phyloP scores from a whole-genome alignment of 805 yeast species.

The Lipomyces sp. region DNA sequence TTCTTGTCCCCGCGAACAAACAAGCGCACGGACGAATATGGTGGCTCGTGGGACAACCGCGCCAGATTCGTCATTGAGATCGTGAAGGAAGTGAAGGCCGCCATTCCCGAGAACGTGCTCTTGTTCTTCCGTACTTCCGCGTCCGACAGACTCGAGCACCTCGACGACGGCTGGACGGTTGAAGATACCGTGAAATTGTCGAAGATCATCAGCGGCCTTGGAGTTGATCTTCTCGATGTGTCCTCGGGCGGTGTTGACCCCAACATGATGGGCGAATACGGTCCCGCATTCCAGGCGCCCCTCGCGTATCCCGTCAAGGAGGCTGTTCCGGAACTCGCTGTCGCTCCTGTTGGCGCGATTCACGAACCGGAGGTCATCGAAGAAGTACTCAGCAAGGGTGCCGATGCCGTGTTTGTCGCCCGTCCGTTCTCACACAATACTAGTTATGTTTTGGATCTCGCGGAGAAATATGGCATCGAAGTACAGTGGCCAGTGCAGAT shows the following conservation, averaged over 20 bases:
- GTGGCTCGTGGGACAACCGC: constrained; percentile 61
- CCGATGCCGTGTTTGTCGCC: constrained; percentile 52
- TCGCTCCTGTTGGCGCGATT: constrained; percentile 51
- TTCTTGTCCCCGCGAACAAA: constrained; percentile 50
- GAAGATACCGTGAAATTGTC: constrained; percentile 42
- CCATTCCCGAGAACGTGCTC: constrained; percentile 45
- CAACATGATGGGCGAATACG: constrained; percentile 35
- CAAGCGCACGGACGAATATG: constrained; percentile 59
- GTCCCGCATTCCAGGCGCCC: constrained; percentile 42
- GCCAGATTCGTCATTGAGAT: constrained; percentile 49
- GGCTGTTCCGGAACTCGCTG: constrained; percentile 44
- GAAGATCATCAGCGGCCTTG: constrained; percentile 32
- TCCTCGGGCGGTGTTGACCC: constrained; percentile 52
- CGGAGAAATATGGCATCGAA: constrained; percentile 47
- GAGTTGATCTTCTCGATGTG: constrained; percentile 53
- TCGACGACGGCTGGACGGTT: constrained; percentile 41
- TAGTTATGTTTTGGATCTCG: constrained; percentile 49
- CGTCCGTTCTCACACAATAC: constrained; percentile 48
- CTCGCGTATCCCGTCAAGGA: constrained; percentile 45
- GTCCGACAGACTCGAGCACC: constrained; percentile 39
- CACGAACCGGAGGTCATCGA: constrained; percentile 41
- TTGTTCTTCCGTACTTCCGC: constrained; percentile 50
- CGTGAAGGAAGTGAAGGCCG: constrained; percentile 45
- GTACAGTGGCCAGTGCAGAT: constrained; percentile 41
- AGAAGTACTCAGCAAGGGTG: constrained; percentile 41